Evolutionary conservation across 441 rosid genomes (phyloP).

Genomic region (Populus trichocarpa): DNA sequence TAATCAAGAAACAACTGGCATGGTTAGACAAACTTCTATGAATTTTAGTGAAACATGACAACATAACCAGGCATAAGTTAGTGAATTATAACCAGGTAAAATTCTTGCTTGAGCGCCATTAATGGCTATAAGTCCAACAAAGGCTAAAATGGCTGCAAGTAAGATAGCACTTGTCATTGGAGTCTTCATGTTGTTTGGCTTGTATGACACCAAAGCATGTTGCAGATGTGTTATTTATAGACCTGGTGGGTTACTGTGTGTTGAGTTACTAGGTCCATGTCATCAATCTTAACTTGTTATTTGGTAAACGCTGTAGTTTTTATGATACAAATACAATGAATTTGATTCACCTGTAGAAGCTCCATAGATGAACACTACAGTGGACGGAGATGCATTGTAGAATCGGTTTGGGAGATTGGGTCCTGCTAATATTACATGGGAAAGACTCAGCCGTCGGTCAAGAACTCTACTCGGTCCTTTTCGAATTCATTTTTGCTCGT

Average conservation of each 20-base stretch:
- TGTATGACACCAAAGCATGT: background rate
- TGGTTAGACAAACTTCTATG: background rate
- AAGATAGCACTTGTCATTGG: background rate
- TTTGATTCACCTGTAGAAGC: too few species aligned
- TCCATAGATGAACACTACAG: too few species aligned
- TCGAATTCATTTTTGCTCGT: too few species aligned
- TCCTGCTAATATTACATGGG: too few species aligned
- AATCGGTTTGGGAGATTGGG: too few species aligned
- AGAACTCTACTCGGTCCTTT: too few species aligned
- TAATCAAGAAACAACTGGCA: background rate
- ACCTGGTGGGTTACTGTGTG: background rate
- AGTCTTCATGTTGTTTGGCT: background rate
- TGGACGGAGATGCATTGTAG: too few species aligned
- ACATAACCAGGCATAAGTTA: background rate
- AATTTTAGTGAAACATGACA: background rate
- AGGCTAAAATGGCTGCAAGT: conserved; percentile 1
- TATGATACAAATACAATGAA: too few species aligned
- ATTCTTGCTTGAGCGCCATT: conserved; percentile 1
- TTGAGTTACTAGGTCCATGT: too few species aligned
- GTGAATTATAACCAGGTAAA: background rate
- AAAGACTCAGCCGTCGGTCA: too few species aligned
- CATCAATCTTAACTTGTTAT: too few species aligned
- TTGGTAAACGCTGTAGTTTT: too few species aligned
- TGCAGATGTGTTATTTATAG: background rate
- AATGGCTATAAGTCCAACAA: background rate